phyloP scores from a whole-genome alignment of 108 stramenopile species.

The Cyclotella atomus region DNA sequence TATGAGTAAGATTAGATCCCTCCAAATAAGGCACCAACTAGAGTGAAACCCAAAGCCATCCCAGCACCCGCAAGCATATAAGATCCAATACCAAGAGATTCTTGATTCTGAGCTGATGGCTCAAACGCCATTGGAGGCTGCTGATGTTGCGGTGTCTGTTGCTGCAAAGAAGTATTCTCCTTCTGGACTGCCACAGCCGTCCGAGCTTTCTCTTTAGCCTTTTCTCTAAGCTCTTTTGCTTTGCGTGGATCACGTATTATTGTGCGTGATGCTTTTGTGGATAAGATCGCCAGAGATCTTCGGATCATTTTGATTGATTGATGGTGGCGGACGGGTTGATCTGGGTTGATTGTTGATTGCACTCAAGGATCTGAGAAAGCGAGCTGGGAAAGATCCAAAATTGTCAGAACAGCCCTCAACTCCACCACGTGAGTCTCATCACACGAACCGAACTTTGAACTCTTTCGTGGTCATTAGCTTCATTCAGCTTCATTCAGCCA shows the following conservation, averaged over 20 bases:
- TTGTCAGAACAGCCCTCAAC: no score
- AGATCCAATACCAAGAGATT: constrained; percentile 68
- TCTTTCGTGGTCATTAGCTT: no score
- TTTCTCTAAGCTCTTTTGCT: constrained; percentile 15
- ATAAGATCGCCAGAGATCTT: constrained; percentile 10
- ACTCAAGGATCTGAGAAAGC: no score
- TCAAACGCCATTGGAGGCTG: constrained; percentile 52
- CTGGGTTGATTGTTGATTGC: no score
- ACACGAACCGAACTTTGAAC: no score
- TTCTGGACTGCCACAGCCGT: not conserved
- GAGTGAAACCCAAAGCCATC: constrained; percentile 65
- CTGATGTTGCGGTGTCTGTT: constrained; percentile 32
- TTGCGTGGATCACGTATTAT: constrained; percentile 37
- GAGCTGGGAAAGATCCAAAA: no score
- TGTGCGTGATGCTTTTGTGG: constrained; percentile 28
- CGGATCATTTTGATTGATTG: constrained; percentile 14
- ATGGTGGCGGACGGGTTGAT: not conserved
- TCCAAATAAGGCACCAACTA: constrained; percentile 75
- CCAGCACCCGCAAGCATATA: constrained; percentile 81
- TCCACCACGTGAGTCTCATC: no score
- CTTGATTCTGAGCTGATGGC: constrained; percentile 58
- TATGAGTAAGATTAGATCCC: constrained; percentile 4
- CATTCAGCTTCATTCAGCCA: no score
- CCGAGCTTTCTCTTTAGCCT: not conserved
- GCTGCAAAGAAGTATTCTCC: constrained; percentile 2